These are phyloP conservation scores for Bacidia gigantensis DNA, from an alignment of 495 filamentous ascomycete species.

Conservation along the genomic window DNA sequence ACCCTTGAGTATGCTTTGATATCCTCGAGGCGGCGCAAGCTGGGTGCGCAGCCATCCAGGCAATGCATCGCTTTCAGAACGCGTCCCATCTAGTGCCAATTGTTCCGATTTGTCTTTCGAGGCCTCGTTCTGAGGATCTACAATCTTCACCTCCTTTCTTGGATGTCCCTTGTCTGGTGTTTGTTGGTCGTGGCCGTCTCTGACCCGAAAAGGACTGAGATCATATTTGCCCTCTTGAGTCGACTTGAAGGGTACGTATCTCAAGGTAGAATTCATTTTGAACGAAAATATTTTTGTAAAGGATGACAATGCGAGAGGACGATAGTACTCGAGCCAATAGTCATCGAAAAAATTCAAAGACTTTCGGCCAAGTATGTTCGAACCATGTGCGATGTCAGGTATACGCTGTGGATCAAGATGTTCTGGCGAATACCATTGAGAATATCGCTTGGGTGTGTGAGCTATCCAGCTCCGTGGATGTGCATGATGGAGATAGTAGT, in stretches of 20 bases:
- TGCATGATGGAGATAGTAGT: conserved; percentile 92
- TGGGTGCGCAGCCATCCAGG: conserved; percentile 35
- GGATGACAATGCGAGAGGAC: conserved; percentile 69
- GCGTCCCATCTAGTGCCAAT: not conserved
- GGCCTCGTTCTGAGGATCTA: conserved; percentile 37
- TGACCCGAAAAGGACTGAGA: conserved; percentile 69
- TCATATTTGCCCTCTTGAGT: conserved; percentile 61
- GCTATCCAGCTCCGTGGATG: conserved; percentile 61
- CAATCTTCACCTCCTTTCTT: conserved; percentile 49
- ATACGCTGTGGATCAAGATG: conserved; percentile 49
- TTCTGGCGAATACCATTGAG: conserved; percentile 75
- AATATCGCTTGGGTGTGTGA: conserved; percentile 54
- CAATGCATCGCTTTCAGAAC: conserved; percentile 2
- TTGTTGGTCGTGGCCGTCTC: conserved; percentile 37
- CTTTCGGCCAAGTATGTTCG: conserved; percentile 31
- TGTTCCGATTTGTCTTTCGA: conserved; percentile 4
- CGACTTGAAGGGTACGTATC: conserved; percentile 61
- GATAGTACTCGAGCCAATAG: conserved; percentile 98
- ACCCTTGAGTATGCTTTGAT: conserved; percentile 37
- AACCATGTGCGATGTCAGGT: conserved; percentile 31
- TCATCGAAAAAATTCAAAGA: conserved; percentile 67
- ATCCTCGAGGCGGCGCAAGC: conserved; percentile 21
- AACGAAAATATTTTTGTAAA: conserved; percentile 81
- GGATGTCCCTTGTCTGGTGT: conserved; percentile 32
- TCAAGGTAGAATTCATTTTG: conserved; percentile 75